phyloP scores from a whole-genome alignment of 305 asterid species.

The Euphrasia arctica region DNA sequence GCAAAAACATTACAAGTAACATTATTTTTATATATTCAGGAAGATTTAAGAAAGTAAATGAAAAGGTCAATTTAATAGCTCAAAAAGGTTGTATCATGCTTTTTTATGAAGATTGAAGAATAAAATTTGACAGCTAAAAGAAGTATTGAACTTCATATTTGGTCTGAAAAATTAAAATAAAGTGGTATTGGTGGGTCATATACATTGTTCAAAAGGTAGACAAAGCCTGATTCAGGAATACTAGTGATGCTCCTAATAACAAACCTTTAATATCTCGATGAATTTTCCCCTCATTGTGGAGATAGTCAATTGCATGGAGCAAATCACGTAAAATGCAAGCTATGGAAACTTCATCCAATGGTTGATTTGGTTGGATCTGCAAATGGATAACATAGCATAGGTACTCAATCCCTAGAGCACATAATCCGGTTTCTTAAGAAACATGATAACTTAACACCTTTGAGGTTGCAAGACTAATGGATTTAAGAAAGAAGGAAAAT shows the following conservation, averaged over 20 bases:
- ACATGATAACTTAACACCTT: too few relatives aligned
- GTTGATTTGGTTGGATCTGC: constrained; percentile 95
- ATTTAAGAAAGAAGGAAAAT: constrained; percentile 7
- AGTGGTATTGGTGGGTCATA: constrained; percentile 19
- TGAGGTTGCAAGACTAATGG: too few relatives aligned
- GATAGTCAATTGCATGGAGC: constrained; percentile 92
- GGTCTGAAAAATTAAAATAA: constrained; percentile 12
- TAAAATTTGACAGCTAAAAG: neutral
- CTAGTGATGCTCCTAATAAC: constrained; percentile 10
- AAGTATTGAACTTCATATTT: constrained; percentile 18
- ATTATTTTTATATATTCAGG: constrained; percentile 9
- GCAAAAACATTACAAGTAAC: constrained; percentile 27
- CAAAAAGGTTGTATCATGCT: constrained; percentile 13
- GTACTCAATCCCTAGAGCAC: constrained; percentile 11
- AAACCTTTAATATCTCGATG: constrained; percentile 95
- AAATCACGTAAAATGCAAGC: constrained; percentile 90
- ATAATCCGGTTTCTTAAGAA: too few relatives aligned
- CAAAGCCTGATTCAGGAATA: neutral
- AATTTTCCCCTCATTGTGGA: constrained; percentile 93
- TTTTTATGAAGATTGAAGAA: constrained; percentile 9
- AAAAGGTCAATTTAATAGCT: constrained; percentile 18
- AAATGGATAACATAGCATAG: constrained; percentile 7
- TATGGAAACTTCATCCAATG: constrained; percentile 90
- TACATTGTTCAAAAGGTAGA: constrained; percentile 16
- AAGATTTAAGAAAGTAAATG: neutral